These are phyloP conservation scores for Chlamydomonas eustigma DNA, from an alignment of 139 green algal species.

Conservation along the genomic window DNA sequence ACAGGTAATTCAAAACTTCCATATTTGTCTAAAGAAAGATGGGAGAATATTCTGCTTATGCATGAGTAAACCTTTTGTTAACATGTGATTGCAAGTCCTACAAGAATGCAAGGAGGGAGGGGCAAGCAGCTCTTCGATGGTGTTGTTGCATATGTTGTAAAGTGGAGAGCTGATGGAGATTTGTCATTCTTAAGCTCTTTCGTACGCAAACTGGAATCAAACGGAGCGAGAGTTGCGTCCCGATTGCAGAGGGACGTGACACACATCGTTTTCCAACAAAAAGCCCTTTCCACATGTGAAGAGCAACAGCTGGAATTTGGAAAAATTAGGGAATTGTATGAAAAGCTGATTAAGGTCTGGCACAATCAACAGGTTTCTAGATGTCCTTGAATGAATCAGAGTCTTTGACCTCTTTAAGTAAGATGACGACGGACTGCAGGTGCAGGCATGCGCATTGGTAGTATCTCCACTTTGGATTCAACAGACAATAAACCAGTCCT, in stretches of 20 bases:
- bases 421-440: not conserved
- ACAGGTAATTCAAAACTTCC: too few species aligned
- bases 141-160: not conserved
- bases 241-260: slow-evolving; percentile 43
- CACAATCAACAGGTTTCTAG: not conserved
- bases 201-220: slow-evolving; percentile 15
- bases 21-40: too few species aligned
- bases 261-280: slow-evolving; percentile 41
- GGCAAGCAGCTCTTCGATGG: not conserved
- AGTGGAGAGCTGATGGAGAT: slow-evolving; percentile 24
- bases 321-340: slow-evolving; percentile 28
- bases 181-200: not conserved
- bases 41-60: too few species aligned
- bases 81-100: too few species aligned
- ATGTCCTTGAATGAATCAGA: not conserved
- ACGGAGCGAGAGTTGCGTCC: slow-evolving; percentile 17
- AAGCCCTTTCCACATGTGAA: slow-evolving; percentile 8
- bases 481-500: slow-evolving; percentile 7
- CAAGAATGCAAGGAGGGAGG: too few species aligned
- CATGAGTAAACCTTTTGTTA: too few species aligned
- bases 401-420: not conserved
- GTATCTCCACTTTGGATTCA: slow-evolving; percentile 40
- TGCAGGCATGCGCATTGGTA: slow-evolving; percentile 9
- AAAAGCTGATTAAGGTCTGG: slow-evolving; percentile 22
- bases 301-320: slow-evolving; percentile 24